Evolutionary conservation across 768 basidiomycete species (phyloP), one percentile per base, ranked within the genome.

Genomic region (Kockovaella imperatae): DNA sequence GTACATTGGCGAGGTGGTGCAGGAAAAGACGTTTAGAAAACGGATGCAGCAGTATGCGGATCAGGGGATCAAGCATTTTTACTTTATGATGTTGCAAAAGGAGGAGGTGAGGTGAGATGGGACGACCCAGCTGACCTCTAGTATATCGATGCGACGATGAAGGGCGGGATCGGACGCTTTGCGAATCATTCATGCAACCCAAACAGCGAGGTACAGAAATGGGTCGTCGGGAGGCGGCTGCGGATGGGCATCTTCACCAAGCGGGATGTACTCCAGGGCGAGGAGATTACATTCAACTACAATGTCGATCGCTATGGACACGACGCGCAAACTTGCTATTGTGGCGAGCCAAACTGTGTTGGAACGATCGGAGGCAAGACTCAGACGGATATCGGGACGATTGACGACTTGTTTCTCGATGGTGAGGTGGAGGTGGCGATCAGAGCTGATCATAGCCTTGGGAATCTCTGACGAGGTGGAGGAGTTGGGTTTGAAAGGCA

Each of bases 271-370:
- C 70, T 77, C 66, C 80, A 79, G 65, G 71, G 86, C 53, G 90
- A 95, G 64, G 91, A 96, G 71, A 72, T 96, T 59, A 97, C 95
- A 0, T 97, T 97, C 76, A 97, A 99, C 72, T 99, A 99, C 70
- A 99, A 99, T 68, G 95, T 97, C 32, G 95, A 97, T 71, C 87
- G 95, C 49, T 99, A 99, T 62, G 95, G 93, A 93, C 89, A 99
- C 71, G 86, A 91, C 50, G 84, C 95, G 42, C 95, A 99, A 68
- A 77, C 77, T 25, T 99, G 95, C 70, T 90, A 86, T 62, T 99
- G 95, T 60, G 90, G 90, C 5, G 95, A 97, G 64, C 77, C 86
- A 2, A 90, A 91, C 56, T 99, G 95, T 63, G 82, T 95, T 4
- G 95, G 95, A 2, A 87, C 80, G 64, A 89, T 99, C 57, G 95